Evolutionary conservation across 352 stramenopile species (phyloP).

Genomic region (Phytopythium oedochilum): DNA sequence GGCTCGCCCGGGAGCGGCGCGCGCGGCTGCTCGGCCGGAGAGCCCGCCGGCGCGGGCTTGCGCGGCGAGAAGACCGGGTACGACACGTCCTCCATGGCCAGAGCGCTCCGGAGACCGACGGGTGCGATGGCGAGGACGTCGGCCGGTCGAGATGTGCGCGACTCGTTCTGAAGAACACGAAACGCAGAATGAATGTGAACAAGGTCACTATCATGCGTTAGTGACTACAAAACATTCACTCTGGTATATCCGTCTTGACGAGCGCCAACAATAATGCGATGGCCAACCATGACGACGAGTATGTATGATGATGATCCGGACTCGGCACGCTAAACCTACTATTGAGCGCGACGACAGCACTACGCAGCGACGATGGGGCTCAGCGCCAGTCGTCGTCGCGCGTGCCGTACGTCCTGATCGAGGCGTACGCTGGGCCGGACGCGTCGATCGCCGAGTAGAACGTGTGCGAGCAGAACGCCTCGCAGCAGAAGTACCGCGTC

Average conservation of each 20-base stretch:
- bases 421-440: background rate
- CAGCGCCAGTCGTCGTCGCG: background rate
- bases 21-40: background rate
- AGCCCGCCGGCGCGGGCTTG: constrained; percentile 8
- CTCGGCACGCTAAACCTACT: too few relatives aligned
- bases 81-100: constrained; percentile 11
- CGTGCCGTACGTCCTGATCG: constrained; percentile 1
- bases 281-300: too few relatives aligned
- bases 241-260: too few relatives aligned
- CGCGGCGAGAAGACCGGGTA: constrained; percentile 28
- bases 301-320: too few relatives aligned
- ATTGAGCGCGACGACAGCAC: too few relatives aligned
- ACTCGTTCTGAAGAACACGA: background rate
- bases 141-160: too few relatives aligned
- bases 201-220: background rate
- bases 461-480: constrained; percentile 22
- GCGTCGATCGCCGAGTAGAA: constrained; percentile 5
- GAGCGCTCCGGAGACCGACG: too few relatives aligned
- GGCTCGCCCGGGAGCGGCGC: constrained; percentile 8
- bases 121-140: background rate
- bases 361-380: too few relatives aligned
- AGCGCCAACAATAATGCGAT: too few relatives aligned
- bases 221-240: background rate
- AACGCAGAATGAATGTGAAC: background rate
- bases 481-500: constrained; percentile 45